Evolutionary conservation across 345 rosid genomes (phyloP).

Genomic region (Eucalyptus coolabah): DNA sequence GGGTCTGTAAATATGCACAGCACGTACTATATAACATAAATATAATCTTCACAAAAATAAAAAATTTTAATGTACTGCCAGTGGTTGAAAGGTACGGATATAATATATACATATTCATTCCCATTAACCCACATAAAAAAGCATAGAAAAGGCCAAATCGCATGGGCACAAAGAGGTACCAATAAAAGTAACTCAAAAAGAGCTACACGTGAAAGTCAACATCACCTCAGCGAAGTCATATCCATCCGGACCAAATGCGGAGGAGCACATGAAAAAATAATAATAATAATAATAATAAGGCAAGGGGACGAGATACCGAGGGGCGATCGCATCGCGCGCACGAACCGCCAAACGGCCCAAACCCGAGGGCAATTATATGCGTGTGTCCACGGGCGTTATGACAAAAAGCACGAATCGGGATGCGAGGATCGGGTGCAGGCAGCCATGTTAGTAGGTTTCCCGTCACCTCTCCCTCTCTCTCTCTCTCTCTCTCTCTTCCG

Average conservation of each 20-base stretch:
- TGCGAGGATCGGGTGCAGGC: neutral
- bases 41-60: neutral
- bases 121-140: neutral
- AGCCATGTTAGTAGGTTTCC: neutral
- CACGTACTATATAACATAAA: too few relatives aligned
- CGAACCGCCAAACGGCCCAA: neutral
- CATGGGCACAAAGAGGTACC: neutral
- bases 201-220: neutral
- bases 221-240: neutral
- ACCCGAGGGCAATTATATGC: neutral
- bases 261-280: neutral
- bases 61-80: accelerated
- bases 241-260: neutral
- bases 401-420: neutral
- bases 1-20: neutral
- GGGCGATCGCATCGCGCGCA: neutral
- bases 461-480: neutral
- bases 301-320: neutral
- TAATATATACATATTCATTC: neutral
- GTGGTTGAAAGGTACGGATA: neutral
- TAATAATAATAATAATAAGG: too few relatives aligned
- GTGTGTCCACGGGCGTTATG: neutral
- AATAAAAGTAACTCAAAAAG: neutral
- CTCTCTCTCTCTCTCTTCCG: neutral
- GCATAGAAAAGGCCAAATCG: neutral